A percentile compares a stretch with the other conserved stretches of the same genome.
phyloP scores from a whole-genome alignment of 345 rosid species.

The Passiflora organensis region DNA sequence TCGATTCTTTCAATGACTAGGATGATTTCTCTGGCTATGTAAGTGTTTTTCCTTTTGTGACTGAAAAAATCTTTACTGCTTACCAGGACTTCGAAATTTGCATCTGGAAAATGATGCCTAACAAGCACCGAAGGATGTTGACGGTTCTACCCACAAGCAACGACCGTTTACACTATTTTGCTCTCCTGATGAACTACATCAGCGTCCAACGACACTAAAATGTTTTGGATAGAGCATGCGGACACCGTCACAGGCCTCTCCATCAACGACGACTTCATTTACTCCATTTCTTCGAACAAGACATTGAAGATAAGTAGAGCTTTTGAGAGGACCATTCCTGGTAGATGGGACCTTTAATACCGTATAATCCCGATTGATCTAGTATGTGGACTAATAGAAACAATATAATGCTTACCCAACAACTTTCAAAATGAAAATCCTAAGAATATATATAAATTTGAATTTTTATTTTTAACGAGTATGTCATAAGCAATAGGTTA shows the following conservation, averaged over 20 bases:
- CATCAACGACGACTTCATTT: slow-evolving; percentile 45
- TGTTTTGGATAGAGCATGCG: slow-evolving; percentile 82
- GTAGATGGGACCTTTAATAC: too few species aligned
- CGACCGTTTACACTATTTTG: slow-evolving; percentile 71
- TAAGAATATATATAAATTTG: too few species aligned
- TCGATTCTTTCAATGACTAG: too few species aligned
- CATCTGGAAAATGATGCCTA: slow-evolving; percentile 54
- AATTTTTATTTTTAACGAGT: too few species aligned
- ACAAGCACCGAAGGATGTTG: slow-evolving; percentile 37
- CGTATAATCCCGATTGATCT: too few species aligned
- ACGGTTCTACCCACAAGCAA: slow-evolving; percentile 63
- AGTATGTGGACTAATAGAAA: too few species aligned
- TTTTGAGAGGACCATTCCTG: too few species aligned
- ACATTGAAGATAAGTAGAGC: slow-evolving; percentile 27
- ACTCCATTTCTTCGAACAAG: slow-evolving; percentile 90
- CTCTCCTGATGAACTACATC: slow-evolving; percentile 79
- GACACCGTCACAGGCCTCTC: slow-evolving; percentile 87
- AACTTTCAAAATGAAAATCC: too few species aligned
- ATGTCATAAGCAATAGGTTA: too few species aligned
- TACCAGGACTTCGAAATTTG: slow-evolving; percentile 88
- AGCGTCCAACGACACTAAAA: slow-evolving; percentile 66
- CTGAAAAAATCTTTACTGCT: slow-evolving; percentile 61
- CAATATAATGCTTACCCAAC: too few species aligned
- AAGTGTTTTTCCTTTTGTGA: slow-evolving; percentile 54
- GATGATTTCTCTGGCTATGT: too few species aligned